Conservation (phyloP, 176 grass and related monocot genomes). For the Thalia dealbata region DNA sequence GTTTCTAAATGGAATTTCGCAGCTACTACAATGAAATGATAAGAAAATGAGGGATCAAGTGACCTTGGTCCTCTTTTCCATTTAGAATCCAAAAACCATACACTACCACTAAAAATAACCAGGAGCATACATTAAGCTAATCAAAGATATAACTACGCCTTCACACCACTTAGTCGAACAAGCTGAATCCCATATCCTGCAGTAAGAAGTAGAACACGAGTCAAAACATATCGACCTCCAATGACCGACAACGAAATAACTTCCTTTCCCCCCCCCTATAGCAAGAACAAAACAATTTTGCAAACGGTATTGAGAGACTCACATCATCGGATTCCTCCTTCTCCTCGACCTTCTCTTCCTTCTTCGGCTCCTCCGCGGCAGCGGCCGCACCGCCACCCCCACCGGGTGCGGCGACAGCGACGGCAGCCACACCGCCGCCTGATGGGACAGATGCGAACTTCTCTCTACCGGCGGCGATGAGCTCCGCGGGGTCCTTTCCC, state of each 20-base stretch:
- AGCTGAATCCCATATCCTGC: constrained; percentile 13
- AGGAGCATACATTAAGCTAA: background rate
- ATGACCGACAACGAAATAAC: background rate
- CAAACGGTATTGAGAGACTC: background rate
- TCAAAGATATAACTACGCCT: background rate
- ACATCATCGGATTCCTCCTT: constrained; percentile 12
- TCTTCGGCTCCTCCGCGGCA: background rate
- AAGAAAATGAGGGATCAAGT: too few species aligned
- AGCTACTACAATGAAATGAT: too few species aligned
- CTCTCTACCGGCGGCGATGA: constrained; percentile 7
- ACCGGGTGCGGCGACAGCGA: background rate
- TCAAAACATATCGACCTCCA: background rate
- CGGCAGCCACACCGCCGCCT: background rate
- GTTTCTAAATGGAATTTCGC: too few species aligned
- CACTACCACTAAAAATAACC: background rate
- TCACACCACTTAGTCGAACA: background rate
- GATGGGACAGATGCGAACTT: constrained; percentile 6
- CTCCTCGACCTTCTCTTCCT: constrained; percentile 12
- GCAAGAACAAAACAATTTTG: background rate
- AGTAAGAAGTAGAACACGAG: background rate
- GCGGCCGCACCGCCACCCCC: background rate
- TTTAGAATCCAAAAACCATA: background rate
- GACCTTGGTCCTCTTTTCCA: too few species aligned
- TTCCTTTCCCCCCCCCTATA: background rate
- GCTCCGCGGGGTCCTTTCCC: constrained; percentile 1